Evolutionary conservation across 169 alveolate species (phyloP).

Genomic region (Plasmodium blacklocki): DNA sequence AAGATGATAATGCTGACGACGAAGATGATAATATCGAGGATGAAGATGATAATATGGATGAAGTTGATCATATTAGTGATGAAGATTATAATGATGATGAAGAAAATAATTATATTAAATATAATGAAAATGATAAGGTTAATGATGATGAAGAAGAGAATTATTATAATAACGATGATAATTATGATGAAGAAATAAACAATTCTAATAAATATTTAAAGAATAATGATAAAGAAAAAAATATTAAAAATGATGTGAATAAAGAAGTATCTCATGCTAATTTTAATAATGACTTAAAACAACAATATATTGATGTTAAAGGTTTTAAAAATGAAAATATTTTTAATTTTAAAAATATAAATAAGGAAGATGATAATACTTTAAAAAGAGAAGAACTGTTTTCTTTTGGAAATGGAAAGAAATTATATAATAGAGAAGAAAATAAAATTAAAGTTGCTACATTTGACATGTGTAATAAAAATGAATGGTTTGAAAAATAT

Average conservation of each 20-base stretch:
- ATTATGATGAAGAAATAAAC: not conserved
- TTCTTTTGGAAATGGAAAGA: slow-evolving; percentile 28
- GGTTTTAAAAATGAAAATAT: not conserved
- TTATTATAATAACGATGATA: not conserved
- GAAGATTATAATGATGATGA: slow-evolving; percentile 15
- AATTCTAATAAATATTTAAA: not conserved
- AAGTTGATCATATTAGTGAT: not conserved
- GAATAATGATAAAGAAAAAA: slow-evolving; percentile 1
- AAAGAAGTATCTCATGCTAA: not conserved
- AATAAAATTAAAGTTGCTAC: not conserved
- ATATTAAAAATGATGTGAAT: not conserved
- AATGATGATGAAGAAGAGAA: slow-evolving; percentile 25
- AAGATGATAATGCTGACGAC: too few relatives aligned
- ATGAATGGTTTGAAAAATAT: slow-evolving; percentile 24
- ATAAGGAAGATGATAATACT: not conserved
- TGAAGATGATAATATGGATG: not conserved
- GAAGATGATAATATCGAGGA: not conserved
- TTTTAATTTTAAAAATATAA: not conserved
- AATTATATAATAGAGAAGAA: slow-evolving; percentile 5
- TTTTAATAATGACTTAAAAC: not conserved
- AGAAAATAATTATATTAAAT: not conserved
- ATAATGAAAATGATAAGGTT: slow-evolving; percentile 7
- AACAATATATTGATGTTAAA: not conserved
- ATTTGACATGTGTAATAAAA: not conserved
- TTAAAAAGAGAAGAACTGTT: slow-evolving; percentile 25